Evolutionary conservation across 768 basidiomycete species (phyloP).

Genomic region (Suillus ampliporus): DNA sequence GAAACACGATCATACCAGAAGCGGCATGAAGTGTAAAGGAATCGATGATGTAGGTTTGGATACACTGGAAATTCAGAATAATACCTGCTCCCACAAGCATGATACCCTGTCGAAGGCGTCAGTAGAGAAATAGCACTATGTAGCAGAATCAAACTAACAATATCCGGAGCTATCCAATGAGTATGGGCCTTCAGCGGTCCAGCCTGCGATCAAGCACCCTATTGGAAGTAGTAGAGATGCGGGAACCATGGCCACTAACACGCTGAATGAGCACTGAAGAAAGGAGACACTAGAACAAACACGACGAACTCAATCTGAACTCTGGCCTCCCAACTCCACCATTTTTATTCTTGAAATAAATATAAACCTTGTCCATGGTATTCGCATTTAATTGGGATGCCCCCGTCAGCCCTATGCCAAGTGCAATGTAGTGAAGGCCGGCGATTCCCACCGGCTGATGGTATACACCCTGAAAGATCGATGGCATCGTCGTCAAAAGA

Average conservation of each 20-base stretch:
- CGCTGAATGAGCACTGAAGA: slow-evolving; percentile 9
- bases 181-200: slow-evolving; percentile 62
- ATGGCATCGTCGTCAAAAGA: slow-evolving; percentile 71
- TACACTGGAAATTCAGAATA: slow-evolving; percentile 64
- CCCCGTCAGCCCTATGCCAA: slow-evolving; percentile 65
- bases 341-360: slow-evolving; percentile 54
- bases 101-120: slow-evolving; percentile 50
- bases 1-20: slow-evolving; percentile 50
- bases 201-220: slow-evolving; percentile 73
- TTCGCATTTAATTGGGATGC: slow-evolving; percentile 61
- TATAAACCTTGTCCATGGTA: slow-evolving; percentile 60
- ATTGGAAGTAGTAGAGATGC: slow-evolving; percentile 66
- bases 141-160: slow-evolving; percentile 46
- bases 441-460: slow-evolving; percentile 40
- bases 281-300: neutral
- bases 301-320: slow-evolving; percentile 50
- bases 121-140: neutral
- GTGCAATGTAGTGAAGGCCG: slow-evolving; percentile 56
- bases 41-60: slow-evolving; percentile 74
- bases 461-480: slow-evolving; percentile 62
- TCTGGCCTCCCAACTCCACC: slow-evolving; percentile 62
- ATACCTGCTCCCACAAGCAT: slow-evolving; percentile 60
- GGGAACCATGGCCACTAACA: slow-evolving; percentile 60
- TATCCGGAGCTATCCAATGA: slow-evolving; percentile 75
- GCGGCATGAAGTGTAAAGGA: slow-evolving; percentile 71